Evolutionary conservation across 768 basidiomycete genomes (phyloP).

Genomic region (Boletus patriciae): DNA sequence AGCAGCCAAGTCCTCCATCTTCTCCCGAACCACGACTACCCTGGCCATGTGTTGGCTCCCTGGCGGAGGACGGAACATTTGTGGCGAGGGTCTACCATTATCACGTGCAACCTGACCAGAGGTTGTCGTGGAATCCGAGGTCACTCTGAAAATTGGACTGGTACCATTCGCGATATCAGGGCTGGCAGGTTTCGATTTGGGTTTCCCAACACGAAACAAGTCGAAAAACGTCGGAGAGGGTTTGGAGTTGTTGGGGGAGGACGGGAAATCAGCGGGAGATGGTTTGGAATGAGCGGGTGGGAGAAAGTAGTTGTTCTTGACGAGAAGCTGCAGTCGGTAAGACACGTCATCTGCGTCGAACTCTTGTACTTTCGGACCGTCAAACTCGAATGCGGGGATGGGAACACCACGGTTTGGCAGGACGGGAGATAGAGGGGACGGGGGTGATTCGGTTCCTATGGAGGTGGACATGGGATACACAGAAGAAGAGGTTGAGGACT

Average conservation of each 20-base stretch:
- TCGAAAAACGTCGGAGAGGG: slow-evolving; percentile 58
- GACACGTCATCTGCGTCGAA: slow-evolving; percentile 78
- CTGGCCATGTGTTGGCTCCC: slow-evolving; percentile 48
- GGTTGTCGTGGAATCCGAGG: slow-evolving; percentile 61
- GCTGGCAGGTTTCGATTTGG: slow-evolving; percentile 62
- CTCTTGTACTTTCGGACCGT: slow-evolving; percentile 48
- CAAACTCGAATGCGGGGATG: slow-evolving; percentile 48
- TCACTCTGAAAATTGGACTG: slow-evolving; percentile 57
- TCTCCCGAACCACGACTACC: slow-evolving; percentile 83
- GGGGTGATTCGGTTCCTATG: slow-evolving; percentile 61
- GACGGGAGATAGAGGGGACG: slow-evolving; percentile 60
- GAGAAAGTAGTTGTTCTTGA: slow-evolving; percentile 86
- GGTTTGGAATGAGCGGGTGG: slow-evolving; percentile 88
- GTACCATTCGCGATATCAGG: slow-evolving; percentile 41
- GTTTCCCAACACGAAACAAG: slow-evolving; percentile 66
- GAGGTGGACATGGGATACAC: slow-evolving; percentile 75
- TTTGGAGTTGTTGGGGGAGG: slow-evolving; percentile 31
- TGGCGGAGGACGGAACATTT: slow-evolving; percentile 31
- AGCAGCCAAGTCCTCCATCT: slow-evolving; percentile 64
- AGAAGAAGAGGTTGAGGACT: slow-evolving; percentile 71
- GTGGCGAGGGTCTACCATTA: slow-evolving; percentile 39
- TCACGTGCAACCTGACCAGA: slow-evolving; percentile 43
- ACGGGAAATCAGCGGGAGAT: slow-evolving; percentile 60
- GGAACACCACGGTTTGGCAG: slow-evolving; percentile 43
- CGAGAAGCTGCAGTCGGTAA: slow-evolving; percentile 77